phyloP scores from a whole-genome alignment of 345 rosid species.

The Populus euphratica region DNA sequence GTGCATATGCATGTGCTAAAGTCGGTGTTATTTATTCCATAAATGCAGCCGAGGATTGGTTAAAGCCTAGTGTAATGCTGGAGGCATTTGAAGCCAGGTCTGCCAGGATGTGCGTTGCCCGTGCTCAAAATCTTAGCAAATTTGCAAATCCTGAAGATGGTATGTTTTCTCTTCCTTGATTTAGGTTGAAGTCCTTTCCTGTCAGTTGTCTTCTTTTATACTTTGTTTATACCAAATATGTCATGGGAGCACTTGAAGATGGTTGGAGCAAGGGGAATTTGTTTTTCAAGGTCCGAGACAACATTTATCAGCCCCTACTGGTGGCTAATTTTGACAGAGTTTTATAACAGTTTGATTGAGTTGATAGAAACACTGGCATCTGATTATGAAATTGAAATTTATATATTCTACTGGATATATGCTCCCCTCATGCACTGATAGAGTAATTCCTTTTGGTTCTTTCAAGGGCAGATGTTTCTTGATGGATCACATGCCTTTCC shows the following conservation, averaged over 20 bases:
- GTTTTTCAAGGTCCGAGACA: not conserved
- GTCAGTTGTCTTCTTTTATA: not conserved
- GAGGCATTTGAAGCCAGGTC: conserved; percentile 95
- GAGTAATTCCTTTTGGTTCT: not conserved
- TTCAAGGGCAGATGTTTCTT: not conserved
- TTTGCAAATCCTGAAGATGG: conserved; percentile 82
- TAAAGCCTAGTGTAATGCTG: conserved; percentile 61
- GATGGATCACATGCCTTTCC: not conserved
- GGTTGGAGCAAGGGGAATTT: not conserved
- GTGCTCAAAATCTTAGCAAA: conserved; percentile 69
- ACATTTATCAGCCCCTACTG: not conserved
- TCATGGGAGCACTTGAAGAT: not conserved
- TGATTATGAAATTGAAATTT: not conserved
- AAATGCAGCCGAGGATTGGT: conserved; percentile 82
- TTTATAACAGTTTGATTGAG: not conserved
- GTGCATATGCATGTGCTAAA: not conserved
- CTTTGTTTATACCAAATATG: not conserved
- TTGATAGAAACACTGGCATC: not conserved
- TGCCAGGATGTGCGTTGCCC: conserved; percentile 70
- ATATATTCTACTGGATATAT: not conserved
- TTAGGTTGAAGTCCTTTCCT: not conserved
- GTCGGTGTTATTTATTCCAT: not conserved
- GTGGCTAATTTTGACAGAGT: not conserved
- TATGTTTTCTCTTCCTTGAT: conserved; percentile 28
- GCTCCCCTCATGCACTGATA: not conserved